Conservation (phyloP, 345 rosid genomes). For the Salix caprea region DNA sequence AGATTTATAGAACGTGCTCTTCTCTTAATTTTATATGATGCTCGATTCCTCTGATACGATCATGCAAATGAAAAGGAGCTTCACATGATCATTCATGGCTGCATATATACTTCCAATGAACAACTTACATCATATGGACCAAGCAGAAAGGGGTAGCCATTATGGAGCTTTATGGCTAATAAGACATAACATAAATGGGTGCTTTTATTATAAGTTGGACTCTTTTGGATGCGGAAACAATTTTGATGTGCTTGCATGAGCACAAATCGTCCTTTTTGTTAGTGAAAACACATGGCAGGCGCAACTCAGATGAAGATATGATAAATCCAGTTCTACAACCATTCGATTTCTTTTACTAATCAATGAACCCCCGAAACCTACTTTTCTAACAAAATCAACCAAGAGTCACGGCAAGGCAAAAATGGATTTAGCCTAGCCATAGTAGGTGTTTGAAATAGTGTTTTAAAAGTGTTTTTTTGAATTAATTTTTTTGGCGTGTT, state of each 20-base stretch:
- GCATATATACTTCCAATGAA: not conserved
- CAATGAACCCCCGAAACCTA: no score
- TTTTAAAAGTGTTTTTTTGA: no score
- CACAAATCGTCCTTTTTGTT: not conserved
- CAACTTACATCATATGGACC: not conserved
- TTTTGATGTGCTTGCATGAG: not conserved
- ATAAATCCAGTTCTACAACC: not conserved
- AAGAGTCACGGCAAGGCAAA: no score
- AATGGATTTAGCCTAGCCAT: no score
- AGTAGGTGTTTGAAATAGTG: no score
- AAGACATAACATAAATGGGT: not conserved
- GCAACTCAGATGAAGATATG: not conserved
- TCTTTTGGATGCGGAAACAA: not conserved
- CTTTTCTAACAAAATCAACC: no score
- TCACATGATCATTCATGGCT: not conserved
- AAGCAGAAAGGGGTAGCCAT: not conserved
- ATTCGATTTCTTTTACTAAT: no score
- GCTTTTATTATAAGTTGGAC: not conserved
- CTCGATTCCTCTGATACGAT: not conserved
- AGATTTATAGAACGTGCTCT: not conserved
- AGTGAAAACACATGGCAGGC: not conserved
- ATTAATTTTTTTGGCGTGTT: no score
- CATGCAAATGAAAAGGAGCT: not conserved
- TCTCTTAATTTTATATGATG: not conserved
- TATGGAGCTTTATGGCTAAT: not conserved